Evolutionary conservation across 306 rosid species (phyloP).

Genomic region (Medicago truncatula): DNA sequence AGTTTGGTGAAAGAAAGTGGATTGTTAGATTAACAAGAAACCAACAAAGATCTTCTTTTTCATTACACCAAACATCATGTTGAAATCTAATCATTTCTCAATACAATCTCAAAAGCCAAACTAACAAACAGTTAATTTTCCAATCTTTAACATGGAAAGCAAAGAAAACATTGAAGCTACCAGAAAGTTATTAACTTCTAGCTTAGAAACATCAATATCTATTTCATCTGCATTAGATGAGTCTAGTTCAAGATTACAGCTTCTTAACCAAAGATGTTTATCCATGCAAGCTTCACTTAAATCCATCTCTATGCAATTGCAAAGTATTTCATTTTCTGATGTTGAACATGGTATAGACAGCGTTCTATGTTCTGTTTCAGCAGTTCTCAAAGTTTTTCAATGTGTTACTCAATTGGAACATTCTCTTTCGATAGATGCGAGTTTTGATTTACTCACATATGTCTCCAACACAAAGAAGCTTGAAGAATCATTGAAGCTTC

Average conservation of each 20-base stretch:
- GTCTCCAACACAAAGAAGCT: conserved; percentile 60
- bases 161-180: conserved; percentile 51
- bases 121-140: conserved; percentile 30
- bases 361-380: conserved; percentile 70
- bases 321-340: conserved; percentile 39
- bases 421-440: conserved; percentile 49
- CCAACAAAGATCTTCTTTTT: conserved; percentile 43
- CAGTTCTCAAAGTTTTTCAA: conserved; percentile 59
- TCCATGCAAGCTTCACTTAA: conserved; percentile 58
- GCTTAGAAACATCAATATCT: conserved; percentile 60
- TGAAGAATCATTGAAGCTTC: conserved; percentile 77
- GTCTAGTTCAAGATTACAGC: conserved; percentile 60
- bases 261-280: conserved; percentile 47
- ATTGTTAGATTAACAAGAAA: conserved; percentile 53
- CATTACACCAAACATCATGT: conserved; percentile 29
- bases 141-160: conserved; percentile 53
- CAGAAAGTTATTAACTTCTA: conserved; percentile 56
- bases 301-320: conserved; percentile 32
- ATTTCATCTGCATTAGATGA: conserved; percentile 55
- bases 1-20: conserved; percentile 79
- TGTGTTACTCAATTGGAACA: conserved; percentile 64
- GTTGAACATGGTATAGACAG: conserved; percentile 56
- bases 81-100: conserved; percentile 4
- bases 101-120: conserved; percentile 42
- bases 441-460: conserved; percentile 58